These are phyloP conservation scores for Akanthomyces lecanii DNA, from an alignment of 2,329 filamentous ascomycete species.

Conservation along the genomic window DNA sequence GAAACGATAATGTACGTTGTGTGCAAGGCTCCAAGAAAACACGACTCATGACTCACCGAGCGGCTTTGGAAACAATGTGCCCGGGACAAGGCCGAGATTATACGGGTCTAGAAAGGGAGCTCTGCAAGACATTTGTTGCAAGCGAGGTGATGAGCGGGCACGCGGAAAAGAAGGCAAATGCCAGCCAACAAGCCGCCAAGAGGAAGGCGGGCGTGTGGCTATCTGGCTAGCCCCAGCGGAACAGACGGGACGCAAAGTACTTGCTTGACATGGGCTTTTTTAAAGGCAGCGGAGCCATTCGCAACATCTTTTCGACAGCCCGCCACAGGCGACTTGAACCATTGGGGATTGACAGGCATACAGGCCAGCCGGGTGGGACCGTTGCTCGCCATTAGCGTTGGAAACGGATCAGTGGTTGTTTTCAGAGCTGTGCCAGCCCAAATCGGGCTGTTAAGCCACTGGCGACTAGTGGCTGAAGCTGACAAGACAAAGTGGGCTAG, in stretches of 20 bases:
- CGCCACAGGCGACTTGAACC: not conserved
- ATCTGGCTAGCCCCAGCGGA: not conserved
- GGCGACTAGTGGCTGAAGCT: conserved; percentile 15
- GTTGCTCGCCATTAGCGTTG: conserved; percentile 3
- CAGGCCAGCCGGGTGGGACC: not conserved
- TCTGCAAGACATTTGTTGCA: conserved; percentile 5
- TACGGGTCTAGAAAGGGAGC: not conserved
- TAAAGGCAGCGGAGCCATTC: not conserved
- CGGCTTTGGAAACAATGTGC: conserved; percentile 6
- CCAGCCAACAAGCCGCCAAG: not conserved
- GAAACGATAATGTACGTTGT: not conserved
- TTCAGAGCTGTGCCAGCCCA: conserved; percentile 2
- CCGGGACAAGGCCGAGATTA: conserved; percentile 2
- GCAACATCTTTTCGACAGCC: not conserved
- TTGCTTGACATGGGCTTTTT: not conserved
- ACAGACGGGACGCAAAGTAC: not conserved
- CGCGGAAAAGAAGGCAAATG: not conserved
- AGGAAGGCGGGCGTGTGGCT: conserved; percentile 2
- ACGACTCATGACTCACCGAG: conserved; percentile 10
- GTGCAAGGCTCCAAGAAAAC: not conserved
- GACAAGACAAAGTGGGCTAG: conserved; percentile 11
- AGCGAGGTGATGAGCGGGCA: not conserved
- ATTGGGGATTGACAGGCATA: conserved; percentile 1
- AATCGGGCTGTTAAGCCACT: conserved; percentile 14
- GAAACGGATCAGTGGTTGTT: conserved; percentile 1